These are phyloP conservation scores for Xylaria multiplex DNA, from an alignment of 2,329 filamentous ascomycete species.

Conservation along the genomic window DNA sequence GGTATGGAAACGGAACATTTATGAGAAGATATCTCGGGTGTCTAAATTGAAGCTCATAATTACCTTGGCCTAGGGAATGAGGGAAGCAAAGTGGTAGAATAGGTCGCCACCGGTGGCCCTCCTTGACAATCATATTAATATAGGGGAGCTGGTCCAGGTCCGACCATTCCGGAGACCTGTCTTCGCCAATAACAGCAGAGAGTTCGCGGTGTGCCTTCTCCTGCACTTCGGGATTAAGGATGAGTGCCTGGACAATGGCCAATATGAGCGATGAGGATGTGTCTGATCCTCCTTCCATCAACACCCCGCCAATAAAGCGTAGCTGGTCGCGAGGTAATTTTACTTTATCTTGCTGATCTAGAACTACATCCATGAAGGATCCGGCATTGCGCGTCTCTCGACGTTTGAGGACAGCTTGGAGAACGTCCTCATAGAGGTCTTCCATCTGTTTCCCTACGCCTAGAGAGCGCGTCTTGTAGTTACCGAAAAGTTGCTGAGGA, in stretches of 20 bases:
- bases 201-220: slow-evolving; percentile 54
- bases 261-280: slow-evolving; percentile 51
- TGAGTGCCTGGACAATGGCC: slow-evolving; percentile 55
- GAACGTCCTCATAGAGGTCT: slow-evolving; percentile 52
- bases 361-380: slow-evolving; percentile 33
- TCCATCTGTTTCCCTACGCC: slow-evolving; percentile 55
- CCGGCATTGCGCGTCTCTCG: slow-evolving; percentile 26
- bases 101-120: slow-evolving; percentile 56
- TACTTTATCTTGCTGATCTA: slow-evolving; percentile 44
- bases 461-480: slow-evolving; percentile 52
- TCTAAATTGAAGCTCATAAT: too few relatives aligned
- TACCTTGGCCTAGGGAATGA: slow-evolving; percentile 41
- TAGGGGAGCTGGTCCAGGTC: slow-evolving; percentile 51
- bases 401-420: slow-evolving; percentile 48
- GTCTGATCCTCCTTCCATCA: slow-evolving; percentile 52
- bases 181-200: slow-evolving; percentile 51
- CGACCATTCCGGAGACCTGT: slow-evolving; percentile 50
- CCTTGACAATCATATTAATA: slow-evolving; percentile 55
- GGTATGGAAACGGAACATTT: too few relatives aligned
- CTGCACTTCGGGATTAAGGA: slow-evolving; percentile 52
- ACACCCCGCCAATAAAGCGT: slow-evolving; percentile 49
- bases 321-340: slow-evolving; percentile 49
- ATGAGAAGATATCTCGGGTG: too few relatives aligned
- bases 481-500: slow-evolving; percentile 54
- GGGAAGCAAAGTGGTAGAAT: slow-evolving; percentile 50